Evolutionary conservation across 306 rosid genomes (phyloP), one percentile per base, ranked within the genome.

Genomic region (Quercus suber): DNA sequence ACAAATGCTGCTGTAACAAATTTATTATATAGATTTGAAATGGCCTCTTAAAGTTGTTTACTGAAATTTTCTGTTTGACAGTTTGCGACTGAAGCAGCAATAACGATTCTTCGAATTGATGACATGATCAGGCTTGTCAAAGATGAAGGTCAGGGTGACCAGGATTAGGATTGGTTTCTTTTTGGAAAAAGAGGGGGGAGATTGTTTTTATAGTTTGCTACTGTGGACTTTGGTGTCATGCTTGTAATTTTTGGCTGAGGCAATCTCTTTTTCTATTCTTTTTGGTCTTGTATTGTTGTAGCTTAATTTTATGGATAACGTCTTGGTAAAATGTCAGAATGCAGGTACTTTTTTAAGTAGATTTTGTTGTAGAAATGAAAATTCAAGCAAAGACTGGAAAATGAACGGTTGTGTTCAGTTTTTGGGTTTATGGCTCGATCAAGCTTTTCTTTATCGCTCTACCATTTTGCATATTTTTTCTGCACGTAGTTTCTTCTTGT

Each of bases 1-100:
- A 68, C 11, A 19, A 68, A 68, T 33, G 52, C 25, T 33, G 52
- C 15, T 33, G 5, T 68, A 64, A 64, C 45, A 6, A 18, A 6
- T 6, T 8, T 19, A 19, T 35, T 20, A 33, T 4, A 9, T 14
- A 27, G 52, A 64, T 17, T 69, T 23, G 57, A 43, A 25, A 49
- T 30, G 25, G 31, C 75, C 57, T 72, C 17, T 69, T 21, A 30
- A 67, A 43, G 56, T 43, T 71, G 5, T 69, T 78, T 21, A 13
- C 31, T 49, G 33, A 12, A 45, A 67, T 27, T 52, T 15, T 75
- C 23, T 56, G 10, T 76, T 35, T 52, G 1, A 55, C 91, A 92
- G 99, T 94, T 94, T 86, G 98, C 99, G 20, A 94, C 97, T 9
- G 99, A 94, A 85, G 99, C 99, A 59, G 99, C 99, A 9, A 92